phyloP scores from a whole-genome alignment of 495 filamentous ascomycete species.

The Podospora comata region DNA sequence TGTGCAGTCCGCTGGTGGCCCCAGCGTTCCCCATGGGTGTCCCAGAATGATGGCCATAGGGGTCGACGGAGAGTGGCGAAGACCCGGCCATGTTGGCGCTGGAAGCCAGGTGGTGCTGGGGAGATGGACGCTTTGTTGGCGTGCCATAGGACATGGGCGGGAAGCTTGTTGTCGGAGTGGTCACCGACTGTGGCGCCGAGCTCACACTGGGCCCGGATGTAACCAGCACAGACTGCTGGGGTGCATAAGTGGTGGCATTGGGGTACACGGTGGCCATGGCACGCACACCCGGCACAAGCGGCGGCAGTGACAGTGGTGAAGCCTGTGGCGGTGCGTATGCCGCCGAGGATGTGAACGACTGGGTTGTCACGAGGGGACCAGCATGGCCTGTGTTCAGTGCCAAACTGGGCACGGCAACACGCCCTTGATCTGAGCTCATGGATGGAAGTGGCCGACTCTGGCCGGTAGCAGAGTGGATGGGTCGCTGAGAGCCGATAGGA shows the following conservation, averaged over 20 bases:
- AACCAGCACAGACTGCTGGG: conserved; percentile 30
- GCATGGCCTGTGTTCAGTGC: conserved; percentile 40
- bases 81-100: conserved; percentile 38
- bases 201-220: conserved; percentile 33
- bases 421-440: conserved; percentile 25
- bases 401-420: conserved; percentile 42
- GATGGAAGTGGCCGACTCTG: background rate
- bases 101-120: conserved; percentile 34
- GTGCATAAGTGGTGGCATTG: conserved; percentile 31
- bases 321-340: conserved; percentile 36
- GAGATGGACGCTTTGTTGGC: conserved; percentile 41
- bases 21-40: conserved; percentile 23
- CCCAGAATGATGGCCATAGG: conserved; percentile 38
- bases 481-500: conserved; percentile 37
- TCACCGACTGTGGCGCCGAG: conserved; percentile 12
- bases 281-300: conserved; percentile 41
- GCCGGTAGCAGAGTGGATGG: conserved; percentile 28
- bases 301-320: conserved; percentile 43
- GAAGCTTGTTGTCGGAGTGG: conserved; percentile 25
- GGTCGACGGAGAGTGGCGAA: conserved; percentile 47
- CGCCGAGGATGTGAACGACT: conserved; percentile 9
- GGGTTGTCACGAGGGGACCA: conserved; percentile 18
- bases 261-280: conserved; percentile 52
- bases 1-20: conserved; percentile 44
- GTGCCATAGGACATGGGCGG: conserved; percentile 38